Evolutionary conservation across 805 yeast genomes (phyloP).

Genomic region (Lachancea waltii): DNA sequence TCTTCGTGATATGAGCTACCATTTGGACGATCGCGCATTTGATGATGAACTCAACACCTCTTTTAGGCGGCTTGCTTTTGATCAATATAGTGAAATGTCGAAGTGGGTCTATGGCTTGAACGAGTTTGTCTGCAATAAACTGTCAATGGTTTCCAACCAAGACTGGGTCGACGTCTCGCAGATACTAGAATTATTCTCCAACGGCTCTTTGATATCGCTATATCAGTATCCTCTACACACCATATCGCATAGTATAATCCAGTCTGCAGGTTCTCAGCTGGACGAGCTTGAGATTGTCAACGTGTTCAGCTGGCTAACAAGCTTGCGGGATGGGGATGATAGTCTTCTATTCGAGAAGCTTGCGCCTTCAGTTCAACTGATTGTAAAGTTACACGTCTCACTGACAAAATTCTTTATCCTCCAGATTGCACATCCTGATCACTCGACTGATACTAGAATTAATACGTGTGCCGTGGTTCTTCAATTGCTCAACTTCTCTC

Average conservation of each 20-base stretch:
- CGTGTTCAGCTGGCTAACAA: constrained; percentile 62
- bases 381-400: constrained; percentile 61
- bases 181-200: constrained; percentile 61
- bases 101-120: constrained; percentile 60
- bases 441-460: constrained; percentile 53
- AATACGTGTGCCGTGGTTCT: constrained; percentile 64
- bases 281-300: constrained; percentile 59
- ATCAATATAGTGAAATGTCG: constrained; percentile 41
- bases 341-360: constrained; percentile 42
- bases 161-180: constrained; percentile 82
- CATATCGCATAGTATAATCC: constrained; percentile 15
- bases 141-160: constrained; percentile 40
- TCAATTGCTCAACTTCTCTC: constrained; percentile 55
- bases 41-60: constrained; percentile 30
- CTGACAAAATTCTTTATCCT: constrained; percentile 55
- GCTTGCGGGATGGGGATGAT: constrained; percentile 42
- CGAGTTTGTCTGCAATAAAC: constrained; percentile 49
- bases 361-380: constrained; percentile 62
- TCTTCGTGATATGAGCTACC: constrained; percentile 13
- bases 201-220: constrained; percentile 48
- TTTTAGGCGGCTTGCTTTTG: constrained; percentile 15
- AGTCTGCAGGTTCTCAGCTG: constrained; percentile 30
- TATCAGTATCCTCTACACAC: constrained; percentile 33
- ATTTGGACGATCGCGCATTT: constrained; percentile 10
- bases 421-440: constrained; percentile 58